Percentiles rank a stretch among this genome's conserved stretches.
Evolutionary conservation across 2,329 filamentous ascomycete genomes (phyloP).

Genomic region (Cladosporium sp.): DNA sequence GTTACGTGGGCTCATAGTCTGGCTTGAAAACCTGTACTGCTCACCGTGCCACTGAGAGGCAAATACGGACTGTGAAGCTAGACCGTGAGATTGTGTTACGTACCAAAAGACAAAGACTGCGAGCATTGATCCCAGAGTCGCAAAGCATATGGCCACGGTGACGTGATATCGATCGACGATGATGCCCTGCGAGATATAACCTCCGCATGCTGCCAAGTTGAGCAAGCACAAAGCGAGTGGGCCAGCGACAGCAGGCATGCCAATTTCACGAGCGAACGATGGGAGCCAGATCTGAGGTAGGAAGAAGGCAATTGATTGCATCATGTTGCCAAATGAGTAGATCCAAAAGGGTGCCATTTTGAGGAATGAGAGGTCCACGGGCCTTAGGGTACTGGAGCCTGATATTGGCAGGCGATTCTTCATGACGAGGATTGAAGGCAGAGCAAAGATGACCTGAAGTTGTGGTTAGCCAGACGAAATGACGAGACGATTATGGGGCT

Average conservation of each 20-base stretch:
- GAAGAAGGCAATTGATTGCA: constrained; percentile 49
- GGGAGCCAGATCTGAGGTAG: constrained; percentile 48
- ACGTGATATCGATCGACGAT: constrained; percentile 45
- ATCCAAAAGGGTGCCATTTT: constrained; percentile 43
- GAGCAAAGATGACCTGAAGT: constrained; percentile 22
- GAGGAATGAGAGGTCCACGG: constrained; percentile 42
- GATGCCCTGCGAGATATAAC: constrained; percentile 42
- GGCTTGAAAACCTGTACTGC: not conserved
- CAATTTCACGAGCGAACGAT: constrained; percentile 42
- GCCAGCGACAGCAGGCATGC: constrained; percentile 39
- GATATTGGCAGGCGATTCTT: constrained; percentile 26
- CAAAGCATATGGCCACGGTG: constrained; percentile 42
- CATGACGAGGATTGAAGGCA: constrained; percentile 25
- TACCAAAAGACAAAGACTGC: constrained; percentile 48
- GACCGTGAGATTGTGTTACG: not conserved
- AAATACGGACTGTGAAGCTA: not conserved
- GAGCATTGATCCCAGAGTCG: constrained; percentile 41
- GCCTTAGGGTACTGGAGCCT: constrained; percentile 28
- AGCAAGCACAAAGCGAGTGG: constrained; percentile 44
- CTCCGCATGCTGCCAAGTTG: constrained; percentile 43
- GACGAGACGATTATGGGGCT: too few species aligned
- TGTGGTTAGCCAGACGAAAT: not conserved
- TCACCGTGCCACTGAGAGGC: not conserved
- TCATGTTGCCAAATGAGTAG: constrained; percentile 46
- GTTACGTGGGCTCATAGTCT: not conserved